phyloP scores from a whole-genome alignment of 202 grass and related monocot species.

The Zoysia matrella region DNA sequence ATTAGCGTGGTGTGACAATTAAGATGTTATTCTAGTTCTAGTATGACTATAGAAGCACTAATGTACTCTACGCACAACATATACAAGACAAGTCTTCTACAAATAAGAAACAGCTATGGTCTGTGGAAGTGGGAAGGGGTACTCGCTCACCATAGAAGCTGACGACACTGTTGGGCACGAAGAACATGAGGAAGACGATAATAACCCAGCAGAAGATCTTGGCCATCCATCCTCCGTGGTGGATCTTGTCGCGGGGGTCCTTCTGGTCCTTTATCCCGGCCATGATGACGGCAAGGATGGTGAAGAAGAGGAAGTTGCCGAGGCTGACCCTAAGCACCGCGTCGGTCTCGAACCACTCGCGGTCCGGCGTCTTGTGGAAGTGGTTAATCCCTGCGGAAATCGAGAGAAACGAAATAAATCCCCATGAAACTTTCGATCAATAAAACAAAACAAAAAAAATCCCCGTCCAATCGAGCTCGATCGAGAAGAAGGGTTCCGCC shows the following conservation, averaged over 20 bases:
- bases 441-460: not conserved
- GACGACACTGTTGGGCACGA: conserved; percentile 88
- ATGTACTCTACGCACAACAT: too few species aligned
- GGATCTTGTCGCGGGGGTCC: conserved; percentile 90
- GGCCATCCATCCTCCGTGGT: conserved; percentile 98
- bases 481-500: not conserved
- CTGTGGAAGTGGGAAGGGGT: too few species aligned
- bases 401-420: too few species aligned
- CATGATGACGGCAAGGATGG: conserved; percentile 89
- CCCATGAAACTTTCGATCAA: not conserved
- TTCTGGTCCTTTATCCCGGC: conserved; percentile 97
- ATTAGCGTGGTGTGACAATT: too few species aligned
- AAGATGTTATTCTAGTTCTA: too few species aligned
- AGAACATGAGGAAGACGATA: conserved; percentile 94
- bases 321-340: conserved; percentile 97
- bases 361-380: conserved; percentile 90
- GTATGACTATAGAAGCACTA: too few species aligned
- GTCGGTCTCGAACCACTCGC: conserved; percentile 99
- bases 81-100: too few species aligned
- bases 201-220: conserved; percentile 93
- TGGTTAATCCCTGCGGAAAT: conserved; percentile 88
- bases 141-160: conserved; percentile 46
- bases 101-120: too few species aligned
- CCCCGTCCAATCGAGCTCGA: not conserved
- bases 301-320: conserved; percentile 98